Evolutionary conservation across 768 basidiomycete species (phyloP).

Genomic region (Russula dissimulans): DNA sequence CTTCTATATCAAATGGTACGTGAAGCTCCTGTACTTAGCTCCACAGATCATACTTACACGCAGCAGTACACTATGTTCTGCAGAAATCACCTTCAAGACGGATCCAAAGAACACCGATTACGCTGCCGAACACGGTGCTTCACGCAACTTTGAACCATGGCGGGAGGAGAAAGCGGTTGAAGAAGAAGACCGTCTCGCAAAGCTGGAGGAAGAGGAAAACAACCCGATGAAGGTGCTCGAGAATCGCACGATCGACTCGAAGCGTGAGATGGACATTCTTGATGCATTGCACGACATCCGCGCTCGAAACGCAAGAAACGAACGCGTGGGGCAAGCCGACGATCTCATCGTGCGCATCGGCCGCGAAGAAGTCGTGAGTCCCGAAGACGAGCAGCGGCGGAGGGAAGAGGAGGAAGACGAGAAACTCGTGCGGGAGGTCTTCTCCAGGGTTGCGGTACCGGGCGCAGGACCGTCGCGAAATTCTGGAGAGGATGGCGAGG

Average conservation of each 20-base stretch:
- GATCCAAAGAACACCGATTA: conserved; percentile 98
- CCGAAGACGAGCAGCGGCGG: conserved; percentile 62
- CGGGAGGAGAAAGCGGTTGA: conserved; percentile 69
- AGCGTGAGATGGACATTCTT: conserved; percentile 96
- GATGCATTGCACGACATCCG: conserved; percentile 92
- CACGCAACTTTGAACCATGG: conserved; percentile 98
- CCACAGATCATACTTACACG: neutral
- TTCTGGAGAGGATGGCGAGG: conserved; percentile 19
- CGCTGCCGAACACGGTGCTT: conserved; percentile 89
- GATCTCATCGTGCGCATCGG: conserved; percentile 57
- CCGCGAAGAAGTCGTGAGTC: conserved; percentile 63
- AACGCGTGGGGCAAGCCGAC: conserved; percentile 67
- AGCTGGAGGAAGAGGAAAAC: conserved; percentile 86
- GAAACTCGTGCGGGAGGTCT: conserved; percentile 75
- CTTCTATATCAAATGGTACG: conserved; percentile 86
- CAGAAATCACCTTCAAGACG: conserved; percentile 99
- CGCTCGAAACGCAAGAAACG: conserved; percentile 79
- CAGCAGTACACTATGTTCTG: conserved; percentile 81
- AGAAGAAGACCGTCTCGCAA: conserved; percentile 77
- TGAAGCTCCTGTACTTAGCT: conserved; percentile 25
- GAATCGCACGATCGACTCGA: conserved; percentile 84
- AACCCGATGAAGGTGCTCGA: conserved; percentile 97
- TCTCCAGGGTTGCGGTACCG: conserved; percentile 58
- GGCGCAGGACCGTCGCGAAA: conserved; percentile 8
- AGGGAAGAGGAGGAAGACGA: conserved; percentile 89